Evolutionary conservation across 83 land plant genomes (phyloP).

Genomic region (Picea mariana): DNA sequence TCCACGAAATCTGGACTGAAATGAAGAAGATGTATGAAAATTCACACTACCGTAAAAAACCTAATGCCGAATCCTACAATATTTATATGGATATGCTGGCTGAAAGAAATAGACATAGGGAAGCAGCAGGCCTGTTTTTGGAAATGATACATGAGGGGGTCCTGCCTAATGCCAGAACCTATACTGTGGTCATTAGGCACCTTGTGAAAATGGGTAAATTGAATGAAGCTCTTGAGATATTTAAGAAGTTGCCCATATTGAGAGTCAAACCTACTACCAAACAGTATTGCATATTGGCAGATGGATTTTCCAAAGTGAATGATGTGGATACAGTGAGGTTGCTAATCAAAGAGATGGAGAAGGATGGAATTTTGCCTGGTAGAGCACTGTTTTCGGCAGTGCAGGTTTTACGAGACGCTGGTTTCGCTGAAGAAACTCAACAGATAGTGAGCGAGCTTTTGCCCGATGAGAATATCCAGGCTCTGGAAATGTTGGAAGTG

Average conservation of each 20-base stretch:
- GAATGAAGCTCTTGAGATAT: conserved; percentile 49
- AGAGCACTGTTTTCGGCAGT: conserved; percentile 37
- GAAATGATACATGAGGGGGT: conserved; percentile 51
- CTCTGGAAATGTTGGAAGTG: conserved; percentile 18
- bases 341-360: conserved; percentile 48
- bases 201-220: conserved; percentile 33
- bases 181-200: conserved; percentile 58
- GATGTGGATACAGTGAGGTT: conserved; percentile 32
- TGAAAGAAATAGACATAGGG: conserved; percentile 25
- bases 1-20: conserved; percentile 19
- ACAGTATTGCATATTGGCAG: conserved; percentile 47
- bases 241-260: conserved; percentile 49
- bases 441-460: conserved; percentile 32
- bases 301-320: conserved; percentile 18
- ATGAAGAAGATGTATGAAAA: conserved; percentile 4
- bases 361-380: conserved; percentile 59
- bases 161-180: conserved; percentile 58
- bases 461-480: conserved; percentile 51
- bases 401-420: conserved; percentile 40
- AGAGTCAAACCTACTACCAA: conserved; percentile 49
- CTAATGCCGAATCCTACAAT: conserved; percentile 58
- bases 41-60: conserved; percentile 16
- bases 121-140: conserved; percentile 36
- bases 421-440: conserved; percentile 36
- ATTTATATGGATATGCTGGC: conserved; percentile 51